Base-by-base conservation (phyloP, 2,329 filamentous ascomycete species). In the Leptographium radiaticola region DNA sequence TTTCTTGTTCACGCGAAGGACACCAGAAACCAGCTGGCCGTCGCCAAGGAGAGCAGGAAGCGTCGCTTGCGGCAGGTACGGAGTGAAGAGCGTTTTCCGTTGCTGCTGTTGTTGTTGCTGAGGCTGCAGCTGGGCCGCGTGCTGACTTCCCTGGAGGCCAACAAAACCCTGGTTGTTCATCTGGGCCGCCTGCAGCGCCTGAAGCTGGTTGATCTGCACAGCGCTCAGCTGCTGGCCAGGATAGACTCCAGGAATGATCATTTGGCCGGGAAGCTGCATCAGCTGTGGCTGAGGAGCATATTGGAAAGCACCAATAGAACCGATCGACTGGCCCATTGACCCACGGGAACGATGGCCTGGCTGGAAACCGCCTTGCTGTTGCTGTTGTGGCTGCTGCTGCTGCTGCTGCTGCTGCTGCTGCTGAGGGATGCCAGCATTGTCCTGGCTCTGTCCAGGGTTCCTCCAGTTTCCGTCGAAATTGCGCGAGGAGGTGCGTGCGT, bases 391-490 rank as follows among this genome's bases (percentile, higher is more conserved):
- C 59, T 73, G 51, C 66, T 81, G 79, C 59, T 73, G 77, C 67
- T 80, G 84, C 39, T 55, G 49, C 12, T 53, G 62, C 75, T 76
- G 54, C 64, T 66, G 53, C 64, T 67, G 55, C 15, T 47, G 53
- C 30, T 56, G 54, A 20, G 43, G 30, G 7, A 16, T 9, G 66
- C 52, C 62, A 74, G 71, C 40, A 16, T 42, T 49, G 53, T 85
- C 84, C 66, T 88, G 86, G 59, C 82, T 81, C 59, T 78, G 75
- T 60, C 64, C 64, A 61, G 87, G 90, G 64, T 89, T 94, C 63
- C 93, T 87, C 93, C 93, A 98, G 71, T 98, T 98, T 63, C 90
- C 84, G 61, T 98, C 93, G 65, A 97, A 97, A 71, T 97, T 98
- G 59, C 93, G 83, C 30, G 93, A 98, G 12, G 81, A 81, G 36